Conservation (phyloP, 108 stramenopile species). For the Discostella pseudostelligera region DNA sequence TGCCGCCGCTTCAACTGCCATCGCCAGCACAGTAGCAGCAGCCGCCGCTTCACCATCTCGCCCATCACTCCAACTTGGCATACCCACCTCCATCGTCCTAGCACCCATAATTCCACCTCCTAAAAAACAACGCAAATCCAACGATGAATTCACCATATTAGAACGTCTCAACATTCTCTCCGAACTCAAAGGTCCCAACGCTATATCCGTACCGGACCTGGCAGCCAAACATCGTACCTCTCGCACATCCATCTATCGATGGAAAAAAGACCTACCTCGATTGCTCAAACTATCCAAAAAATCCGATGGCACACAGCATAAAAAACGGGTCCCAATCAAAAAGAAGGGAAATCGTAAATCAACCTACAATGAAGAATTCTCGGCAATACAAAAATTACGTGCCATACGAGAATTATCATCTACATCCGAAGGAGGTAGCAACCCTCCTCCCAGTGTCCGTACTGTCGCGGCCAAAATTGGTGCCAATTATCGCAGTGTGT, state of each 20-base stretch:
- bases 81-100: conserved; percentile 1
- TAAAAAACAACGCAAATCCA: neutral
- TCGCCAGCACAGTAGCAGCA: too few relatives aligned
- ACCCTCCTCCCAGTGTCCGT: conserved; percentile 1
- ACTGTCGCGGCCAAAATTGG: conserved; percentile 9
- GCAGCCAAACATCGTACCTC: conserved; percentile 18
- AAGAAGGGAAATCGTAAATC: neutral
- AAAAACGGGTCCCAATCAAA: conserved; percentile 4
- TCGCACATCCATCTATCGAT: conserved; percentile 20
- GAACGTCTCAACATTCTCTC: conserved; percentile 20
- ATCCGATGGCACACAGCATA: conserved; percentile 1
- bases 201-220: conserved; percentile 2
- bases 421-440: too few relatives aligned
- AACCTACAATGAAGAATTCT: conserved; percentile 17
- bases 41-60: too few relatives aligned
- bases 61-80: neutral
- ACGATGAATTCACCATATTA: conserved; percentile 13
- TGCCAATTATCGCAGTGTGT: conserved; percentile 18
- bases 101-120: neutral
- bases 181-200: conserved; percentile 11
- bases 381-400: conserved; percentile 15
- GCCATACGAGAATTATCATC: conserved; percentile 7
- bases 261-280: conserved; percentile 17
- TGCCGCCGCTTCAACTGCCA: too few relatives aligned
- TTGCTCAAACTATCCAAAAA: conserved; percentile 5